Evolutionary conservation across 345 rosid species (phyloP).

Genomic region (Eutrema heterophyllum): DNA sequence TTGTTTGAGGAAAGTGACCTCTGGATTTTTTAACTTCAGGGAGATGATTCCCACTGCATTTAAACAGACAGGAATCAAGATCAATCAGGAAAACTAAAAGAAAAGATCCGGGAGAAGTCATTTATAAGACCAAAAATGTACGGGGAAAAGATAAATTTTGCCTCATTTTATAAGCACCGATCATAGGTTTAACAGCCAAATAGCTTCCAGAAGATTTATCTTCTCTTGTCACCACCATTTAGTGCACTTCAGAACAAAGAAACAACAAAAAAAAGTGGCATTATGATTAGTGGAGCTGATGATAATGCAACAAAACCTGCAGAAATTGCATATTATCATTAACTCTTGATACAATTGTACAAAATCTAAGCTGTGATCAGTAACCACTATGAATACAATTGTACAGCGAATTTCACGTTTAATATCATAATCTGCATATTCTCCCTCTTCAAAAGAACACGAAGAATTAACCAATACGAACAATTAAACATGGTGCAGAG

Average conservation of each 20-base stretch:
- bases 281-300: background rate
- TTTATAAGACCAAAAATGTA: background rate
- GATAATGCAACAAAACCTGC: background rate
- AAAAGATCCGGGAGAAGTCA: background rate
- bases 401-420: background rate
- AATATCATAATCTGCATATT: background rate
- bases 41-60: slow-evolving; percentile 35
- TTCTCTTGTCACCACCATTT: background rate
- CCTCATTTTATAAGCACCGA: slow-evolving; percentile 28
- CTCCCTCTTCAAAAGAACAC: background rate
- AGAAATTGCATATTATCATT: background rate
- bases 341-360: background rate
- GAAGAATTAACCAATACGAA: background rate
- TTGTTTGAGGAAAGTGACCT: slow-evolving; percentile 47
- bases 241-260: background rate
- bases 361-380: background rate
- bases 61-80: background rate
- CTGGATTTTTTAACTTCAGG: slow-evolving; percentile 30
- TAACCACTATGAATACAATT: background rate
- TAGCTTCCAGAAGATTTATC: slow-evolving; percentile 6
- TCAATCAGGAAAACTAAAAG: slow-evolving; percentile 3
- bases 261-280: background rate
- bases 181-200: slow-evolving; percentile 30
- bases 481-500: background rate
- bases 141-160: slow-evolving; percentile 15